Evolutionary conservation across 2,329 filamentous ascomycete genomes (phyloP), one percentile per base, ranked within the genome.

Genomic region (Epichloe gansuensis): DNA sequence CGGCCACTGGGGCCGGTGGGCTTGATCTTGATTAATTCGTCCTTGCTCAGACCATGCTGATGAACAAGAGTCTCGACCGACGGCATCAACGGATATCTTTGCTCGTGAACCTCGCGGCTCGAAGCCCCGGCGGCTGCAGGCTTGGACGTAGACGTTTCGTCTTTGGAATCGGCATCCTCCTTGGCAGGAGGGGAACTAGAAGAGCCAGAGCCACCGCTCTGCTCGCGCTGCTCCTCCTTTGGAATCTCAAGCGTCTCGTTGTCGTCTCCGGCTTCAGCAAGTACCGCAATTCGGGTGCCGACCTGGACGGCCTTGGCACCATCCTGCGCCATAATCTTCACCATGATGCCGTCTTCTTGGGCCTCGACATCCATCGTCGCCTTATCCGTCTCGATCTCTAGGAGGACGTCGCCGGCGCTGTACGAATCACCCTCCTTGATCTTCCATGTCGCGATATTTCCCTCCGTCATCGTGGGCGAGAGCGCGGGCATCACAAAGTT

Each of bases 301-400:
- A 95, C 88, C 67, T 86, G 77, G 38, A 95, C 77, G 46, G 74
- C 75, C 73, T 94, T 93, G 66, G 77, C 77, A 51, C 87, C 87
- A 64, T 89, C 84, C 43, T 73, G 73, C 64, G 82, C 74, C 64
- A 82, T 79, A 60, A 95, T 91, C 75, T 93, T 94, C 64, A 89
- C 82, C 68, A 95, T 71, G 59, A 91, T 74, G 42, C 89, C 89
- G 64, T 94, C 88, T 44, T 95, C 89, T 71, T 93, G 89, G 41
- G 89, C 89, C 74, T 95, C 89, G 27, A 95, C 89, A 61, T 95
- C 89, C 88, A 95, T 95, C 52, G 87, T 87, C 52, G 89, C 89
- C 76, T 95, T 95, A 70, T 95, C 89, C 54, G 89, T 95, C 73
- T 95, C 89, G 66, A 95, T 93, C 71, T 95, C 89, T 54, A 95